Evolutionary conservation across 176 grass and related monocot genomes (phyloP), one percentile per base, ranked within the genome.

Genomic region (Elaeis guineensis): DNA sequence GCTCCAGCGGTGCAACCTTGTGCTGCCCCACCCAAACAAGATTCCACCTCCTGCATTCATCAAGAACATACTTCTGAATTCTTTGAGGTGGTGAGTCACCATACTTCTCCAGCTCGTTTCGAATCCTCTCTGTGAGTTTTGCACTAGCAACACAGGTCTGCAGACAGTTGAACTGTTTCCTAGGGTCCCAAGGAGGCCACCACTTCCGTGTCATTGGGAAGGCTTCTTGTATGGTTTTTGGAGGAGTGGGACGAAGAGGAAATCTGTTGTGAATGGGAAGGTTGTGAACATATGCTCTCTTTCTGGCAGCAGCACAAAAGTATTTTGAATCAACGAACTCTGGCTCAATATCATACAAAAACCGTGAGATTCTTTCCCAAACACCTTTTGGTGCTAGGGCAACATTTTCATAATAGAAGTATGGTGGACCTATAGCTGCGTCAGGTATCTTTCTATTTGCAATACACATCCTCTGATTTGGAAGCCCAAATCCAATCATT

Each of bases 301-400:
- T 98, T 29, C 94, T 85, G 1, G 69, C 62, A 62, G 81, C 70
- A 21, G 93, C 93, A 25, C 78, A 89, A 18, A 91, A 85, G 25
- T 51, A 81, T 53, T 98, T 98, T 0, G 88, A 98, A 32, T 98
- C 88, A 5, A 98, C 77, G 62, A 86, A 92, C 58, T 98, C 93
- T 0, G 93, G 88, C 12, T 65, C 20, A 17, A 98, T 71, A 9
- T 82, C 93, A 77, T 88, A 87, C 17, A 98, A 58, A 24, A 78
- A 78, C 3, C 88, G 75, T 5, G 81, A 83, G n/a, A 96, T 88
- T 1, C 53, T 77, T 21, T 69, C 17, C 92, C 92, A 96, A 4
- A 82, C 58, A 16, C 87, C 83, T 62, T 75, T 90, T 55, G 93
- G 87, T 51, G 93, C 71, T 28, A 86, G 67, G 2, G 92, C 82